Evolutionary conservation across 1,284 basidiomycete genomes (phyloP), one percentile per base, ranked within the genome.

Genomic region (Exsudoporus floridanus): DNA sequence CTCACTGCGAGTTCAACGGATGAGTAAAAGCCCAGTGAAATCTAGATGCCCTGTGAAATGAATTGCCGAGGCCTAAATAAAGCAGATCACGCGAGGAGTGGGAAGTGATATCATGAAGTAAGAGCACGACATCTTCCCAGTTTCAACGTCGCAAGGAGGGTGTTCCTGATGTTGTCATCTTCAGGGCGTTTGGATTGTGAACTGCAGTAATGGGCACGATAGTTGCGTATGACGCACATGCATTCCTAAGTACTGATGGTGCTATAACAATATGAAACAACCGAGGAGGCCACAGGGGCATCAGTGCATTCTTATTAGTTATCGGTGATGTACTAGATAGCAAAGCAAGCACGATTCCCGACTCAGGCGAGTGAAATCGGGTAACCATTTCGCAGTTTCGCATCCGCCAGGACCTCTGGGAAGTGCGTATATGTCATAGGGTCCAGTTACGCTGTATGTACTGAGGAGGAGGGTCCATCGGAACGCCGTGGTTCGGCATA

Each of bases 351-450:
- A 16, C 42, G 51, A 52, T 35, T 52, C 53, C 31, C 49, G 49
- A 43, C 25, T 38, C 34, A 42, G 39, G 38, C 14, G 13, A 18
- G 31, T 31, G 47, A 34, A 34, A 33, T 53, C 43, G 51, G 41
- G 47, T 52, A 48, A 21, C 2, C 3, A 34, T 7, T 31, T 18
- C 21, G 44, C 36, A 31, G 27, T 14, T 45, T 43, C n/a, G 14
- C 41, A 19, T 47, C 37, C 34, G 41, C 49, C 47, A 44, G 48
- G 31, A 35, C 33, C 27, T 28, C 25, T 14, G 18, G 19, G n/a
- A 42, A 16, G 37, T 31, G 21, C 34, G 46, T 57, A 39, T 44
- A 21, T 55, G 49, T 52, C 49, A 56, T 54, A 63, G 64, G 64
- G 62, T 61, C 46, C 31, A 43, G 18, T 46, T 50, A 40, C 35